phyloP scores from a whole-genome alignment of 306 rosid genomes.

The Lathyrus aphaca region DNA sequence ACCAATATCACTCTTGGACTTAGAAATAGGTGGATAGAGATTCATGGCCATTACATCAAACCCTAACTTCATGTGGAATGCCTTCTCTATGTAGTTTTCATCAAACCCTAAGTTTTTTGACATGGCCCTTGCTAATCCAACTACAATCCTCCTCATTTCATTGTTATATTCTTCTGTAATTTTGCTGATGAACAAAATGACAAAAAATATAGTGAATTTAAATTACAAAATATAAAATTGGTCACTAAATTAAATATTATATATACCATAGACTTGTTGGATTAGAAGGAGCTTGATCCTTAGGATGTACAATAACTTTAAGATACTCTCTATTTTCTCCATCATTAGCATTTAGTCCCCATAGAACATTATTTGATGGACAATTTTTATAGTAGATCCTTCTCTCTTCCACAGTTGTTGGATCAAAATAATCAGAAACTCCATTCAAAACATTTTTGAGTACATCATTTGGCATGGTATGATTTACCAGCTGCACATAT shows the following conservation, averaged over 20 bases:
- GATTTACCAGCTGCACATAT: slow-evolving; percentile 52
- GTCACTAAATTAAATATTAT: background rate
- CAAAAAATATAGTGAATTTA: background rate
- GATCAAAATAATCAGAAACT: slow-evolving; percentile 47
- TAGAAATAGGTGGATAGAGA: slow-evolving; percentile 50
- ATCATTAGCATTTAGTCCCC: slow-evolving; percentile 37
- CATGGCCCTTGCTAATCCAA: slow-evolving; percentile 49
- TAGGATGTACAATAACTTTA: slow-evolving; percentile 53
- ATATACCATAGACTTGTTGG: slow-evolving; percentile 45
- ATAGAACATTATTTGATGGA: slow-evolving; percentile 40
- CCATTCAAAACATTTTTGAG: slow-evolving; percentile 40
- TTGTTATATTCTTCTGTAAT: slow-evolving; percentile 43
- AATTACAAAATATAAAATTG: background rate
- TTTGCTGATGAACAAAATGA: slow-evolving; percentile 35
- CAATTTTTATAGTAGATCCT: slow-evolving; percentile 22
- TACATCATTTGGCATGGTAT: slow-evolving; percentile 38
- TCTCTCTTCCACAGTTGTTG: slow-evolving; percentile 42
- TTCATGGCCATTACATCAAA: slow-evolving; percentile 60
- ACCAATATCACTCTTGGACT: slow-evolving; percentile 45
- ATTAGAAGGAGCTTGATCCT: slow-evolving; percentile 40
- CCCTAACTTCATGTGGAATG: slow-evolving; percentile 49
- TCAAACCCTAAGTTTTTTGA: slow-evolving; percentile 54
- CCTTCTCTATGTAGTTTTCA: slow-evolving; percentile 56
- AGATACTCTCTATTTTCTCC: slow-evolving; percentile 60
- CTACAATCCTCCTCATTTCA: slow-evolving; percentile 39